Conservation (phyloP, 164 flowering plant genomes). For the Dillenia suffruticosa region DNA sequence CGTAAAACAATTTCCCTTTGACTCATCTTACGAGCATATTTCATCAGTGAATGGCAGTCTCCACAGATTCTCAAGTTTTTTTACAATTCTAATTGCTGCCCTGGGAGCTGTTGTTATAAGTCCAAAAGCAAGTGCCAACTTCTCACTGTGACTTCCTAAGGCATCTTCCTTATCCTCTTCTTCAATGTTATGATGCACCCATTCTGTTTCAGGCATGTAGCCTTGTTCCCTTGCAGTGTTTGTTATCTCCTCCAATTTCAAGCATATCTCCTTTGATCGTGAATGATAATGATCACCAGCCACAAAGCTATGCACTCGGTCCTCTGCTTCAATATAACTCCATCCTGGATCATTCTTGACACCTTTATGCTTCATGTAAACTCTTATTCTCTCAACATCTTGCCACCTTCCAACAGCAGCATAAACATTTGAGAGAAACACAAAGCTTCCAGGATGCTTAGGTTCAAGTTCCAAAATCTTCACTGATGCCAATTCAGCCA, state of each 20-base stretch:
- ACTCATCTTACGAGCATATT: constrained; percentile 29
- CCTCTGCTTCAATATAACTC: constrained; percentile 45
- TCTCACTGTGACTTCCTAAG: constrained; percentile 49
- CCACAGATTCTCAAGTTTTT: constrained; percentile 42
- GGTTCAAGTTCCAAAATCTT: constrained; percentile 42
- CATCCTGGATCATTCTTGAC: constrained; percentile 44
- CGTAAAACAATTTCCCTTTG: constrained; percentile 43
- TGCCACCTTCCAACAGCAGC: constrained; percentile 35
- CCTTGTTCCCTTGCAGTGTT: constrained; percentile 26
- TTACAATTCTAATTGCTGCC: constrained; percentile 32
- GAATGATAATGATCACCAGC: constrained; percentile 35
- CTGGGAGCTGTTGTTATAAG: constrained; percentile 31
- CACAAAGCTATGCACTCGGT: constrained; percentile 33
- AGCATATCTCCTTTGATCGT: constrained; percentile 20
- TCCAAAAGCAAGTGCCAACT: constrained; percentile 48
- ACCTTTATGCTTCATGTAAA: constrained; percentile 26
- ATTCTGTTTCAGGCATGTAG: constrained; percentile 39
- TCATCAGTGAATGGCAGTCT: constrained; percentile 47
- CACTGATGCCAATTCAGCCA: constrained; percentile 40
- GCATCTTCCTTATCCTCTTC: constrained; percentile 60
- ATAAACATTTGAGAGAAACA: constrained; percentile 44
- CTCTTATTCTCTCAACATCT: constrained; percentile 44
- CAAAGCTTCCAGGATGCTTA: constrained; percentile 41
- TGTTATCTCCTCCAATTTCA: constrained; percentile 34
- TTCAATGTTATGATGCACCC: constrained; percentile 49